phyloP scores from a whole-genome alignment of 108 stramenopile genomes.

The Fistulifera pelliculosa region DNA sequence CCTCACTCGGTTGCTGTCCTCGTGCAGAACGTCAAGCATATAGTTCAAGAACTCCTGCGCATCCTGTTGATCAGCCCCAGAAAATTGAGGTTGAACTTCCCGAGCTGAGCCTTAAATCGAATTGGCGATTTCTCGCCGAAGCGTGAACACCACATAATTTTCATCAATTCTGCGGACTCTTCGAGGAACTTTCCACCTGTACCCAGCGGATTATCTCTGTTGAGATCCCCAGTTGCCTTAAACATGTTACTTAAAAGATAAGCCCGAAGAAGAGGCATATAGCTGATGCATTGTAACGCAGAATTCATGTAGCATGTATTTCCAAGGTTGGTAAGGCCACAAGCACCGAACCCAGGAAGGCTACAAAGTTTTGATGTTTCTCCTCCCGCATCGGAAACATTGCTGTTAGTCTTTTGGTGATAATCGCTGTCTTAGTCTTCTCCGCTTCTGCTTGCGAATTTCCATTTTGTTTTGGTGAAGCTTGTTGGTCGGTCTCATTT shows the following conservation, averaged over 20 bases:
- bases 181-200: constrained; percentile 89
- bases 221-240: constrained; percentile 73
- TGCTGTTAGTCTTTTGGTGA: constrained; percentile 30
- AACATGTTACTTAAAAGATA: constrained; percentile 80
- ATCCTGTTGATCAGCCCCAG: constrained; percentile 95
- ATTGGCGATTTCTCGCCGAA: constrained; percentile 64
- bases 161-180: constrained; percentile 81
- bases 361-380: constrained; percentile 42
- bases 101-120: constrained; percentile 65
- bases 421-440: constrained; percentile 24
- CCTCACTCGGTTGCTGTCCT: constrained; percentile 88
- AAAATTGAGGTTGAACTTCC: constrained; percentile 74
- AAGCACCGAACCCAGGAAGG: constrained; percentile 79
- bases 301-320: constrained; percentile 96
- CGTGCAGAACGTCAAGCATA: constrained; percentile 88
- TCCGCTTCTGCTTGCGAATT: constrained; percentile 15
- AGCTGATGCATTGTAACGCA: constrained; percentile 89
- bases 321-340: constrained; percentile 79
- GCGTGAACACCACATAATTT: constrained; percentile 79
- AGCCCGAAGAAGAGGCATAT: constrained; percentile 79
- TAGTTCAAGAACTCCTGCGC: constrained; percentile 89
- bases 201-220: constrained; percentile 90
- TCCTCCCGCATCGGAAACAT: constrained; percentile 11
- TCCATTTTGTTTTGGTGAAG: constrained; percentile 12
- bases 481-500: constrained; percentile 18